Evolutionary conservation across 805 yeast species (phyloP).

Genomic region (Saccharomyces eubayanus): DNA sequence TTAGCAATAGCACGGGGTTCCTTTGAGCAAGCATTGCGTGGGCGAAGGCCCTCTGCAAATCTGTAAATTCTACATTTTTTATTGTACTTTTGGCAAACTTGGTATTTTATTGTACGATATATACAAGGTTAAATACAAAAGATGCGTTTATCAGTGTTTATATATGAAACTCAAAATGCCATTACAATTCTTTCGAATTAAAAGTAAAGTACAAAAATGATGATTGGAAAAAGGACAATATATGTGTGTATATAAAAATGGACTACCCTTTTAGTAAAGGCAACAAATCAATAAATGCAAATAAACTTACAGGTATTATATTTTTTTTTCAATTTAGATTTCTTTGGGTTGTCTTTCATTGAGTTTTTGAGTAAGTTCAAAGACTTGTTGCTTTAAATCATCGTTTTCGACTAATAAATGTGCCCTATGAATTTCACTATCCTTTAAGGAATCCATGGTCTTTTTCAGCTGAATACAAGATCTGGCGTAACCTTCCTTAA

Average conservation of each 20-base stretch:
- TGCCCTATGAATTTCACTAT: constrained; percentile 33
- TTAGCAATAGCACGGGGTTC: not conserved
- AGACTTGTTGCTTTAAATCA: constrained; percentile 26
- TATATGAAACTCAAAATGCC: not conserved
- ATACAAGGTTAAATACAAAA: not conserved
- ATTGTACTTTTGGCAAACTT: not conserved
- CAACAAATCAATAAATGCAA: not conserved
- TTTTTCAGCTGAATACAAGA: constrained; percentile 30
- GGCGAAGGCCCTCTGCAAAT: not conserved
- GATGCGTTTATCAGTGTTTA: not conserved
- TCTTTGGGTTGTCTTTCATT: not conserved
- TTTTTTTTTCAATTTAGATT: not conserved
- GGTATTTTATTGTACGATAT: not conserved
- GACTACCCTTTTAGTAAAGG: not conserved
- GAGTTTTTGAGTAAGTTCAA: constrained; percentile 3
- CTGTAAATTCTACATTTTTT: too few relatives aligned
- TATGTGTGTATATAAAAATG: not conserved
- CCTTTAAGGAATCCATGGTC: constrained; percentile 28
- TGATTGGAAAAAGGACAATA: not conserved
- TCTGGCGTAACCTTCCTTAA: constrained; percentile 29
- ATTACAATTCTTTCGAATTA: not conserved
- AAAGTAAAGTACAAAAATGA: not conserved
- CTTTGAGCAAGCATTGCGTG: not conserved
- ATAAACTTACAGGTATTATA: not conserved
- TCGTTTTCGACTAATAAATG: constrained; percentile 33